Percentiles rank a stretch among this genome's conserved stretches.
Evolutionary conservation across 1,139 yeast species (phyloP).

Genomic region (Arxiozyma heterogenica): DNA sequence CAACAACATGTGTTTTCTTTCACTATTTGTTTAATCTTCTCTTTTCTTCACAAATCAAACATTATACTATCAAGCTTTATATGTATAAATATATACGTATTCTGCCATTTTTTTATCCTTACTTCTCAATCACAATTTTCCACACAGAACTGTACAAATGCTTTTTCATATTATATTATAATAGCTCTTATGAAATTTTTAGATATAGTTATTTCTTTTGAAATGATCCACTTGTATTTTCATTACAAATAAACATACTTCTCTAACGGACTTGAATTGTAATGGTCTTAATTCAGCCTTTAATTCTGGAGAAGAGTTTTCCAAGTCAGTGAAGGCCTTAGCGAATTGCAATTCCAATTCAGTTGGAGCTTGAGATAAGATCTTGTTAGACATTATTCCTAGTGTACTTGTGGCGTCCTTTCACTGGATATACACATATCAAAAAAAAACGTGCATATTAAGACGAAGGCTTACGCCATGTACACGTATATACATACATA

Average conservation of each 20-base stretch:
- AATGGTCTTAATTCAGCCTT: conserved; percentile 97
- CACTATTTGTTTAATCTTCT: not conserved
- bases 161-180: too few relatives aligned
- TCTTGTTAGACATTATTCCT: conserved; percentile 45
- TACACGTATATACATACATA: not conserved
- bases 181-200: not conserved
- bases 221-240: not conserved
- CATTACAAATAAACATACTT: conserved; percentile 35
- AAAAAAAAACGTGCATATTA: not conserved
- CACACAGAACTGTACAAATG: not conserved
- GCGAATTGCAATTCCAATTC: conserved; percentile 99
- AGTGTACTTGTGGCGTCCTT: not conserved
- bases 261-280: conserved; percentile 98
- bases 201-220: not conserved
- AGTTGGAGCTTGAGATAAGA: conserved; percentile 84
- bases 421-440: not conserved
- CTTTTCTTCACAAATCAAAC: not conserved
- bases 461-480: not conserved
- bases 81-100: too few relatives aligned
- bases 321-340: conserved; percentile 96
- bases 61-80: not conserved
- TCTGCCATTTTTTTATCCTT: too few relatives aligned
- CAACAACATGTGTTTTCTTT: not conserved
- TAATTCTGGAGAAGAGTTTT: conserved; percentile 85
- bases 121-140: not conserved